A percentile compares a stretch with the other conserved stretches of the same genome.
These are phyloP conservation scores for Pseudocohnilembus persalinus DNA, from an alignment of 169 alveolate genomes.

Conservation along the genomic window DNA sequence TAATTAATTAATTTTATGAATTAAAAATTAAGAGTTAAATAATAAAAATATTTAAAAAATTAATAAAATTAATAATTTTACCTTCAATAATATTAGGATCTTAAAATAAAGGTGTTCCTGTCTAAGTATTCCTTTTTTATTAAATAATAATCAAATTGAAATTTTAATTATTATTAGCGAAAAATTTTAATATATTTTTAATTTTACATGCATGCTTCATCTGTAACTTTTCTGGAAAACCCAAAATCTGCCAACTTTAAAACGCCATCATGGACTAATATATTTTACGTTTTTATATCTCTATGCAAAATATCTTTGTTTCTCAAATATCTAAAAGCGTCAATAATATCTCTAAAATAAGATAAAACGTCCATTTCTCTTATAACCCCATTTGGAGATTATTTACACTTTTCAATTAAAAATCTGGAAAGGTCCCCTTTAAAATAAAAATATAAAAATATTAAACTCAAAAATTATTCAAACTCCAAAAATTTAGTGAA, in stretches of 20 bases:
- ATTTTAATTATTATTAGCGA: neutral
- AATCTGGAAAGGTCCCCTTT: constrained; percentile 5
- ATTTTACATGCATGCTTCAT: neutral
- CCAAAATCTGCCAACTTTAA: constrained; percentile 99
- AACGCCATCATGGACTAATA: constrained; percentile 89
- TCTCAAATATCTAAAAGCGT: constrained; percentile 67
- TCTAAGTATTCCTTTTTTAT: neutral
- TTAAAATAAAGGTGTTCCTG: constrained; percentile 28
- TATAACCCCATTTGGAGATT: neutral
- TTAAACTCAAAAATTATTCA: no score
- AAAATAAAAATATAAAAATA: neutral
- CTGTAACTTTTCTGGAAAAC: constrained; percentile 85
- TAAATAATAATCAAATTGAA: neutral
- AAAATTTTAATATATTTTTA: neutral
- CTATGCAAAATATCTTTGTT: constrained; percentile 96
- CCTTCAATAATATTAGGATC: constrained; percentile 1
- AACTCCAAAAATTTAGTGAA: no score
- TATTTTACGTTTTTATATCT: constrained; percentile 99
- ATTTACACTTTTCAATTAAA: neutral
- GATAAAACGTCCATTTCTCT: constrained; percentile 51
- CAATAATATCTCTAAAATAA: constrained; percentile 57
- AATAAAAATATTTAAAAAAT: neutral
- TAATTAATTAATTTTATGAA: neutral
- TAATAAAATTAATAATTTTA: no score
- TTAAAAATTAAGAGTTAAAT: neutral